Percentiles rank a stretch among this genome's conserved stretches.
Conservation (phyloP, 169 alveolate species). For the Babesia ovata region DNA sequence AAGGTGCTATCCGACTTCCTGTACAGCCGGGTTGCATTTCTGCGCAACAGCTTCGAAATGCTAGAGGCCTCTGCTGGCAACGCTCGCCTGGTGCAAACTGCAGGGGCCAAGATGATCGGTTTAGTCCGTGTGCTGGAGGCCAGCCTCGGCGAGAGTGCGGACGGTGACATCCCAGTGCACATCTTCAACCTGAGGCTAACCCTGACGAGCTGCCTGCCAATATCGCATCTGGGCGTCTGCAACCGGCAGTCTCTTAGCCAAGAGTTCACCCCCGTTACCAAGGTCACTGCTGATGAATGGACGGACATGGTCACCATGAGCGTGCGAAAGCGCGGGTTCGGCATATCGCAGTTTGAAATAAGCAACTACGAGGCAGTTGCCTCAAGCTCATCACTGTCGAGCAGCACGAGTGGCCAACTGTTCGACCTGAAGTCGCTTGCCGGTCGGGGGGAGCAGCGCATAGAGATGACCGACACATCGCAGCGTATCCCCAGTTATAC, state of each 20-base stretch:
- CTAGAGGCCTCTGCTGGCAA: conserved; percentile 14
- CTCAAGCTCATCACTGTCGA: background rate
- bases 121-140: conserved; percentile 44
- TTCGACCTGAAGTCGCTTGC: conserved; percentile 40
- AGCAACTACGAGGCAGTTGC: conserved; percentile 55
- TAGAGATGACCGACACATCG: background rate
- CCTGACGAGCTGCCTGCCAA: conserved; percentile 54
- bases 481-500: conserved; percentile 38
- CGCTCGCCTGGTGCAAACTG: conserved; percentile 43
- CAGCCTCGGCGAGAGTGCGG: conserved; percentile 8
- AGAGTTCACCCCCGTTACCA: conserved; percentile 6
- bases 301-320: conserved; percentile 13
- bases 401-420: conserved; percentile 12
- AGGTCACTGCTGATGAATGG: conserved; percentile 56
- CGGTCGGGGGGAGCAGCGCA: background rate
- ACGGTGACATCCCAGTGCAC: conserved; percentile 1
- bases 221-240: conserved; percentile 68
- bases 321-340: conserved; percentile 18
- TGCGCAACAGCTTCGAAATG: conserved; percentile 6
- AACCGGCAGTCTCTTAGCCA: conserved; percentile 55
- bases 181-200: conserved; percentile 45
- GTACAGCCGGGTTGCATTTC: conserved; percentile 6
- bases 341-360: conserved; percentile 52
- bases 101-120: conserved; percentile 67
- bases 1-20: conserved; percentile 37